Evolutionary conservation across 805 yeast species (phyloP), one percentile per base, ranked within the genome.

Genomic region (Starmerella bombicola): DNA sequence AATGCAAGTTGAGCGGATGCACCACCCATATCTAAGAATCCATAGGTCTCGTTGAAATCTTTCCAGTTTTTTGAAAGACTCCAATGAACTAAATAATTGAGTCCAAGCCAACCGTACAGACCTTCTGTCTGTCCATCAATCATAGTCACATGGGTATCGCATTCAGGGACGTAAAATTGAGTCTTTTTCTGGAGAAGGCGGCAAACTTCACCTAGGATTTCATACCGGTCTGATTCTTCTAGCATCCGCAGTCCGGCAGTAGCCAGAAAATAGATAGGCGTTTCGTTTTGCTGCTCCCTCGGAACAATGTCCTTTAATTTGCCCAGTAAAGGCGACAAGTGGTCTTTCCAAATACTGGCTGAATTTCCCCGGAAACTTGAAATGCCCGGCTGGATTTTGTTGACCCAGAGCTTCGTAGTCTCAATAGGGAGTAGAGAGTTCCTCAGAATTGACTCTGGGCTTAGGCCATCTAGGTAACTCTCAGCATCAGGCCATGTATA

Each of bases 1-100:
- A 86, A 91, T 7, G 97, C 94, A 18, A 91, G 73, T 56, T 91
- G 98, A 0, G 95, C 84, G 2, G 95, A 84, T 0, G 98, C 98
- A 12, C 98, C 98, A 13, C 98, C 98, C 98, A 91, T 91, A 59
- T 91, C 98, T 88, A 91, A 80, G 53, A 91, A 88, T 4, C 98
- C 98, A 49, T 71, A 78, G 0, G 94, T 56, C 15, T 29, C 21
- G 18, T 40, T 40, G 5, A 51, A 47, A 10, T 44, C 44, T 3
- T 62, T 39, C 53, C 57, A 55, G 10, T 37, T 42, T 6, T 38
- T 10, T n/a, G 50, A 64, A 45, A 72, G 72, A 1, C 81, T 79
- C 28, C 38, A 37, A 30, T 53, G 54, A 60, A 79, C 70, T 41
- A 91, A 61, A 60, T 88, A 91, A 58, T 91, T 91, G 35, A 91